Percentiles rank a stretch among this genome's conserved stretches.
These are phyloP conservation scores for Cudoniella acicularis DNA, from an alignment of 495 filamentous ascomycete species.

Conservation along the genomic window DNA sequence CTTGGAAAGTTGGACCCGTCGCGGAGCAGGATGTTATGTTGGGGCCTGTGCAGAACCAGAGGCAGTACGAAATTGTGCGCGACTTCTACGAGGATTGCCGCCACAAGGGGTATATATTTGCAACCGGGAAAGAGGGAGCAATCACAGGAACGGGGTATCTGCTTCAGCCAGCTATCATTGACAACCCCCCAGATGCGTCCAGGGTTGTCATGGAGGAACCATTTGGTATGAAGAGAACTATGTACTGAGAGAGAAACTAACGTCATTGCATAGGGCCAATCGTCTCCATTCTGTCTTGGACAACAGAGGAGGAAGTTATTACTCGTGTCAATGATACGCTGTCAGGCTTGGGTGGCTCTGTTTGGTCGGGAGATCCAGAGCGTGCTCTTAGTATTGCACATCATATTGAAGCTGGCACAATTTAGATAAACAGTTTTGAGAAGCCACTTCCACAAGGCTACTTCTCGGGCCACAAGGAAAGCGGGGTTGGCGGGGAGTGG, in stretches of 20 bases:
- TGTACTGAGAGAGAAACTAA: not conserved
- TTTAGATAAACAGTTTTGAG: slow-evolving; percentile 10
- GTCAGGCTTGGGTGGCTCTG: slow-evolving; percentile 43
- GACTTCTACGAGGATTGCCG: slow-evolving; percentile 37
- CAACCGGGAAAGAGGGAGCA: slow-evolving; percentile 33
- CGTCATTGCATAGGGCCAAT: slow-evolving; percentile 33
- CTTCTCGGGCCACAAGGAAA: slow-evolving; percentile 64
- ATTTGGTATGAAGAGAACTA: slow-evolving; percentile 26
- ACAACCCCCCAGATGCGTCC: slow-evolving; percentile 51
- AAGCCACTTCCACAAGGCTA: slow-evolving; percentile 40
- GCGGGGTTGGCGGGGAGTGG: slow-evolving; percentile 63
- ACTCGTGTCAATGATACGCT: slow-evolving; percentile 41
- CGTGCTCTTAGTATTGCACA: slow-evolving; percentile 36
- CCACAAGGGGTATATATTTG: slow-evolving; percentile 35
- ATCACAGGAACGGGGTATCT: slow-evolving; percentile 28
- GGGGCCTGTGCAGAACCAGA: slow-evolving; percentile 49
- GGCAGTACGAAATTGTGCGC: slow-evolving; percentile 40
- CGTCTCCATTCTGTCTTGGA: slow-evolving; percentile 43
- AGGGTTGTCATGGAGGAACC: slow-evolving; percentile 45
- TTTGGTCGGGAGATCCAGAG: slow-evolving; percentile 43
- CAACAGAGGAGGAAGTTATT: slow-evolving; percentile 46
- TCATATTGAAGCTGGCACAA: slow-evolving; percentile 38
- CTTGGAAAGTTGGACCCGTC: slow-evolving; percentile 26
- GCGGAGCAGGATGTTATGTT: slow-evolving; percentile 17
- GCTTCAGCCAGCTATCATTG: slow-evolving; percentile 47